Conservation (phyloP, 768 basidiomycete species). For the Amanita rubescens region DNA sequence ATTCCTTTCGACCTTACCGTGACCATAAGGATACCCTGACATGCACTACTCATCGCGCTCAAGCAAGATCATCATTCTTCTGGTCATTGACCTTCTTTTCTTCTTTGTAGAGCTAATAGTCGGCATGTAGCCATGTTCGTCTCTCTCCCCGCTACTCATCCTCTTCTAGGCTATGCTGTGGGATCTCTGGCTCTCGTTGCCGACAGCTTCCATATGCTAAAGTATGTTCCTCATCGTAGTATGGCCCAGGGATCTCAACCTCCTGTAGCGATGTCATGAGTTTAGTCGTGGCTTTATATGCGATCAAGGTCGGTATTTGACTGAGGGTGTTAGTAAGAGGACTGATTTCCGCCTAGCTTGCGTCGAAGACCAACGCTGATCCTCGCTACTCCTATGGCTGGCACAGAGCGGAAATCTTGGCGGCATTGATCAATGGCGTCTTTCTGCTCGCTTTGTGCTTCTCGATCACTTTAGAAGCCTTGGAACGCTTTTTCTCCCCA, state of each 20-base stretch:
- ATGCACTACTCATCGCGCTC: constrained; percentile 53
- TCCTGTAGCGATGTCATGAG: constrained; percentile 87
- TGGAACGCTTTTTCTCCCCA: constrained; percentile 82
- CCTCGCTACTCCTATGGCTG: constrained; percentile 95
- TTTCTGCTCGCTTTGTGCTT: constrained; percentile 96
- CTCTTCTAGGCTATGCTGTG: constrained; percentile 75
- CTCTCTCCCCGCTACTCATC: constrained; percentile 11
- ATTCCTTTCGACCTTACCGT: background rate
- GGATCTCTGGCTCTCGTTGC: constrained; percentile 93
- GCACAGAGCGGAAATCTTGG: constrained; percentile 96
- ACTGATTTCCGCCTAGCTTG: constrained; percentile 40
- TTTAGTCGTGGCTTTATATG: constrained; percentile 63
- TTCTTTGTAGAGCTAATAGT: constrained; percentile 82
- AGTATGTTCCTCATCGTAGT: constrained; percentile 41
- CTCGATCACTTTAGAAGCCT: constrained; percentile 88
- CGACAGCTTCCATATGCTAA: constrained; percentile 98
- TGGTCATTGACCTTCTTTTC: constrained; percentile 80
- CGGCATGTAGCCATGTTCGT: constrained; percentile 35
- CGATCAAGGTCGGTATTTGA: constrained; percentile 57
- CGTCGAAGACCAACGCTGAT: constrained; percentile 48
- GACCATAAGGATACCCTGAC: background rate
- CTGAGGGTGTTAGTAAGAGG: background rate
- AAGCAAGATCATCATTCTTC: constrained; percentile 64
- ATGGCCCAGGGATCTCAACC: constrained; percentile 3
- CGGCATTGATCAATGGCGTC: constrained; percentile 92